Evolutionary conservation across 2,329 filamentous ascomycete genomes (phyloP), one percentile per base, ranked within the genome.

Genomic region (Colletotrichum simmondsii): DNA sequence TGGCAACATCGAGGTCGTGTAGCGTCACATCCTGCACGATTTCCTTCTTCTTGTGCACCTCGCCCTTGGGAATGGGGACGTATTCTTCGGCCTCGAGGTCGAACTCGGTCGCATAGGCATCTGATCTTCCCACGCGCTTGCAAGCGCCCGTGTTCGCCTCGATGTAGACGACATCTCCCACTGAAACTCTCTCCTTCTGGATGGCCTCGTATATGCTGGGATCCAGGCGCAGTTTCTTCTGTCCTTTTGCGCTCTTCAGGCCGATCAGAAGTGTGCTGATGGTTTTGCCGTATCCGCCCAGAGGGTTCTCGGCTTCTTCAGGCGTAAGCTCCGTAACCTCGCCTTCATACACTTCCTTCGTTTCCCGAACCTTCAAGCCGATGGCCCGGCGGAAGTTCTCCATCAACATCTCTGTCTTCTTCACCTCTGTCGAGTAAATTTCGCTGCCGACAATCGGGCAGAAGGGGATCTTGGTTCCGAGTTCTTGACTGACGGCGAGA

Each of bases 21-120:
- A 99, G 89, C 58, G 97, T 98, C 75, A 99, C 97, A 80, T 99
- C 97, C 83, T 99, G 97, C 46, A 99, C 97, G 77, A 99, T 97
- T 85, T 99, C 97, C 88, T 99, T 99, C 91, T 98, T 98, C 91
- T 99, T 99, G 88, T 98, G 97, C 66, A 99, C 97, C 80, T 99
- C 97, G 71, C 97, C 97, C 87, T 99, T 99, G 71, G 97, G 97
- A 75, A 99, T 97, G 6, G 97, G 97, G 76, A 99, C 97, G 83
- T 99, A 99, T 85, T 99, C 97, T 85, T 99, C 97, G 2, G 97
- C 97, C 86, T 99, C 97, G 62, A 99, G 91, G 82, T 99, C 97
- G 82, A 99, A 99, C 83, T 99, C 97, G 64, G 97, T 99, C 32
- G 95, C 96, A 83, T 98, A 98, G 32, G 97, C 97, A 82, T 99